These are phyloP conservation scores for Ogataea philodendri DNA, from an alignment of 805 yeast species.

Conservation along the genomic window DNA sequence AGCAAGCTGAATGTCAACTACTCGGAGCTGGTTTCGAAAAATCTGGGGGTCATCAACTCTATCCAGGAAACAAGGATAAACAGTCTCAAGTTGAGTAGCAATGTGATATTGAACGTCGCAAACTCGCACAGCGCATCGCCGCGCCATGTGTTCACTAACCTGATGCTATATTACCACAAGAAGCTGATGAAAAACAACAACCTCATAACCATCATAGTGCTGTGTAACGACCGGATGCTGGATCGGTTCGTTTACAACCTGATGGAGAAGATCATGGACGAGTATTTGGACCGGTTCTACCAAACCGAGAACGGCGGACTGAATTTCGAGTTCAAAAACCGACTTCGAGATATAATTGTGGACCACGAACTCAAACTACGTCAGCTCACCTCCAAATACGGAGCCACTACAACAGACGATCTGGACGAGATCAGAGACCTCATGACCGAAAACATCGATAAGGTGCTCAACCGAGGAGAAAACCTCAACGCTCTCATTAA, in stretches of 20 bases:
- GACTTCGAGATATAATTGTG: conserved; percentile 55
- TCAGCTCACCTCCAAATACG: conserved; percentile 36
- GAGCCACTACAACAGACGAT: conserved; percentile 43
- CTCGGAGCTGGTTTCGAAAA: conserved; percentile 52
- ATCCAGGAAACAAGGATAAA: conserved; percentile 36
- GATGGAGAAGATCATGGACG: conserved; percentile 49
- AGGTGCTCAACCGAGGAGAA: conserved; percentile 75
- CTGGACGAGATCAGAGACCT: conserved; percentile 62
- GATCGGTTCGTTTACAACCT: conserved; percentile 46
- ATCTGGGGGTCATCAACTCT: conserved; percentile 52
- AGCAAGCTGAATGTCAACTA: conserved; percentile 46
- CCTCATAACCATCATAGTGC: conserved; percentile 49
- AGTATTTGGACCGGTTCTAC: conserved; percentile 35
- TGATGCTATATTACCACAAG: conserved; percentile 49
- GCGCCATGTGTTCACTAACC: conserved; percentile 28
- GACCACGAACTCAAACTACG: conserved; percentile 49
- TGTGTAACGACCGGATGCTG: conserved; percentile 44
- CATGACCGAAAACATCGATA: conserved; percentile 72
- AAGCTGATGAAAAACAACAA: conserved; percentile 43
- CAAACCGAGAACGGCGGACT: conserved; percentile 24
- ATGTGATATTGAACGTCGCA: conserved; percentile 19
- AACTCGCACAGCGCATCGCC: conserved; percentile 32
- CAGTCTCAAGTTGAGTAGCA: conserved; percentile 23
- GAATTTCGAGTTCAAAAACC: conserved; percentile 48
- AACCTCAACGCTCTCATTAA: conserved; percentile 68